Evolutionary conservation across 2,329 filamentous ascomycete genomes (phyloP), one percentile per base, ranked within the genome.

Genomic region (Xylaria sp.): DNA sequence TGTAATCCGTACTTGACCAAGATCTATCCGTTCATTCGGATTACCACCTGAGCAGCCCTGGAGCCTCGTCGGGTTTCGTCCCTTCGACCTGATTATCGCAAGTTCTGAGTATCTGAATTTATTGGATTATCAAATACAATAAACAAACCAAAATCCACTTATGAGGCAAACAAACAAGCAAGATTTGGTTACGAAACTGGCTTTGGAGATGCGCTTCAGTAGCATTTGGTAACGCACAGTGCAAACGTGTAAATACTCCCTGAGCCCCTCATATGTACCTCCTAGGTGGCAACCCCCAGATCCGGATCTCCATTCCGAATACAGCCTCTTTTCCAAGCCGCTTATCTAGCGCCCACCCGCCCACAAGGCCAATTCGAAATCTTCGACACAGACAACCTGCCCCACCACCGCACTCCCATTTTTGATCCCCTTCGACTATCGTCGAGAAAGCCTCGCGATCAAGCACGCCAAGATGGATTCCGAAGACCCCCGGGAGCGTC

Each of bases 401-500:
- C 68, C 70, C 70, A 69, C 69, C 68, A 68, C 64, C 57, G 49
- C 60, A 55, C 39, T 61, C 62, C 42, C 61, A 70, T 65, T 63
- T 68, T 69, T 67, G 61, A 64, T 61, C 57, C 57, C 50, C 53
- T 63, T 44, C 58, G 61, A 65, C 63, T 65, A 68, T 68, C 66
- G 65, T 65, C 60, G 61, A 66, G 62, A 30, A 48, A 61, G 57
- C 60, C 58, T 67, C 66, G 66, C 69, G 63, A 68, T 62, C 61
- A 65, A 60, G 52, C 58, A 63, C 63, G 57, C 54, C 79, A 83
- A 68, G 67, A 85, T 85, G 83, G 84, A 83, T 79, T 80, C 80
- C 80, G 93, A 97, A 83, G 90, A 92, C 78, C 90, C 91, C 80
- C 87, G 91, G 71, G 91, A 96, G 78, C 84, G 94, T 76, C 93